Evolutionary conservation across 2,329 filamentous ascomycete species (phyloP).

Genomic region (Phyllosticta capitalensis): DNA sequence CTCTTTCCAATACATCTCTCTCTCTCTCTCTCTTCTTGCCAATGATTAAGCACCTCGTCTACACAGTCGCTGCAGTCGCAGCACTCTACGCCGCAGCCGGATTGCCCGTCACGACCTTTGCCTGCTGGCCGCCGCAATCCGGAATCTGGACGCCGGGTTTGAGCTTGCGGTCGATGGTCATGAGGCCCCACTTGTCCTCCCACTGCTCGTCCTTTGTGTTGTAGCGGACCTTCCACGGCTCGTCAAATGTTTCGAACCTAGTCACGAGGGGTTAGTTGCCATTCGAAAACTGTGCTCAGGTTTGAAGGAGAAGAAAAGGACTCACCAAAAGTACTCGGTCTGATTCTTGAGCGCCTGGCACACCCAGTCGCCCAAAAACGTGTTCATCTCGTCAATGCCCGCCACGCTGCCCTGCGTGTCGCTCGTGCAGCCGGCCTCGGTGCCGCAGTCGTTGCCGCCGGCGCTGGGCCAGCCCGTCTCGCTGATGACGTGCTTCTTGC

Average conservation of each 20-base stretch:
- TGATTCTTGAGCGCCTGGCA: conserved; percentile 70
- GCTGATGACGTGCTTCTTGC: conserved; percentile 64
- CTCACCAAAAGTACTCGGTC: conserved; percentile 87
- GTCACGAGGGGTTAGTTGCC: not conserved
- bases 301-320: not conserved
- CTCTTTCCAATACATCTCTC: too few species aligned
- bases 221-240: conserved; percentile 82
- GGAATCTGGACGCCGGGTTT: conserved; percentile 81
- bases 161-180: conserved; percentile 75
- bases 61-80: too few species aligned
- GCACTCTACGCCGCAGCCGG: not conserved
- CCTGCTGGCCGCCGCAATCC: conserved; percentile 50
- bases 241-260: conserved; percentile 88
- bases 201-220: conserved; percentile 54
- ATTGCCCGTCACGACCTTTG: conserved; percentile 9
- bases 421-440: conserved; percentile 45
- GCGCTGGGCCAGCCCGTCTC: conserved; percentile 86
- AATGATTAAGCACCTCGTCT: too few species aligned
- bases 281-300: not conserved
- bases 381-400: conserved; percentile 70
- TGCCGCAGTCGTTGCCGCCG: conserved; percentile 71
- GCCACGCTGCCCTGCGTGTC: conserved; percentile 59
- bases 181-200: conserved; percentile 93
- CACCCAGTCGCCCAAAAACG: conserved; percentile 78
- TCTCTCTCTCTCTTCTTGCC: too few species aligned